Evolutionary conservation across 805 yeast genomes (phyloP).

Genomic region (Yarrowia sp.): DNA sequence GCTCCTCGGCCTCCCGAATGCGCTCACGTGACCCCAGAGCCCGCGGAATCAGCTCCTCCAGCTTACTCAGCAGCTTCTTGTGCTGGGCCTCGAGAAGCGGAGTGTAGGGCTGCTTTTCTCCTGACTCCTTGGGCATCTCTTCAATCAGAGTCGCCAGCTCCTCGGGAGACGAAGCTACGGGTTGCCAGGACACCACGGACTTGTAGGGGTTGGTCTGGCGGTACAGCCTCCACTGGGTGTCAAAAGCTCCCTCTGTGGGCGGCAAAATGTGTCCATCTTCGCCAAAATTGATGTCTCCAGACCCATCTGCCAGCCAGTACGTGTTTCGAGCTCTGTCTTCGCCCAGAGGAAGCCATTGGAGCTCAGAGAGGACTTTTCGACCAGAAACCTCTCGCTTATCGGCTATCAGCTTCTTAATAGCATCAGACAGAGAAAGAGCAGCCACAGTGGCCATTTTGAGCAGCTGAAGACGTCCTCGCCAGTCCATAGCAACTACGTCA

Average conservation of each 20-base stretch:
- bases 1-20: constrained; percentile 16
- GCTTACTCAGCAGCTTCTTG: constrained; percentile 1
- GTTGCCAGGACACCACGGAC: constrained; percentile 8
- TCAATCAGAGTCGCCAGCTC: constrained; percentile 17
- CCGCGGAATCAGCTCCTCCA: constrained; percentile 28
- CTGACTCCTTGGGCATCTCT: constrained; percentile 1
- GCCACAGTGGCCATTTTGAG: constrained; percentile 47
- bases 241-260: constrained; percentile 16
- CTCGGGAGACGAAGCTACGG: constrained; percentile 27
- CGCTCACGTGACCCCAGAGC: constrained; percentile 5
- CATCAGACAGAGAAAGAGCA: constrained; percentile 41
- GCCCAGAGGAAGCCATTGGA: constrained; percentile 43
- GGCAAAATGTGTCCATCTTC: constrained; percentile 8
- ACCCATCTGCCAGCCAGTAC: constrained; percentile 46
- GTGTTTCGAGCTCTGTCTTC: constrained; percentile 43
- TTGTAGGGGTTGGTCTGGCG: constrained; percentile 34
- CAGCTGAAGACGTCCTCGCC: constrained; percentile 50
- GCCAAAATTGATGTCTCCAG: constrained; percentile 20
- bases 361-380: constrained; percentile 12
- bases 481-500: constrained; percentile 47
- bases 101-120: not conserved
- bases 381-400: constrained; percentile 4
- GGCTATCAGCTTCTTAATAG: constrained; percentile 40
- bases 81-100: not conserved
- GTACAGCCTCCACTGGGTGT: constrained; percentile 22